Conservation (phyloP, 176 grass and related monocot genomes). For the Aegilops tauschii region DNA sequence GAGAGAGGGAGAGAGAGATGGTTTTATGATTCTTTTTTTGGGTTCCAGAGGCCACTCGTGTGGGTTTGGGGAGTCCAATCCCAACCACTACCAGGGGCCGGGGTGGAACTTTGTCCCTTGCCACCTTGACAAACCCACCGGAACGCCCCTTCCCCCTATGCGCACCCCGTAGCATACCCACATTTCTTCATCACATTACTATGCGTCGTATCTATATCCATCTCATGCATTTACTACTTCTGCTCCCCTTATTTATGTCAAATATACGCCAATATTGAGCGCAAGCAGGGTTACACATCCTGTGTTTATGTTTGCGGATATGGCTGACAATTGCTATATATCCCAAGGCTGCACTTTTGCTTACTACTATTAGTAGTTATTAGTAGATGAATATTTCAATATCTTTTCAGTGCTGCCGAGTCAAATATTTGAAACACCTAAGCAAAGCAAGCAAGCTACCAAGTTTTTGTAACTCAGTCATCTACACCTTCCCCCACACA, state of each 20-base stretch:
- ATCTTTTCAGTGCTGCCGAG: not conserved
- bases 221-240: not conserved
- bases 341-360: not conserved
- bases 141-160: conserved; percentile 23
- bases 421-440: not conserved
- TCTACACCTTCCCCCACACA: too few relatives aligned
- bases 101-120: conserved; percentile 51
- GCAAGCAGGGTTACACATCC: not conserved
- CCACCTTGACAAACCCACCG: conserved; percentile 67
- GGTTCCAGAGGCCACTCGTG: conserved; percentile 80
- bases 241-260: not conserved
- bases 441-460: too few relatives aligned
- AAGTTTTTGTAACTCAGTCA: not conserved
- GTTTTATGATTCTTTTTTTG: conserved; percentile 27
- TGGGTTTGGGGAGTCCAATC: conserved; percentile 56
- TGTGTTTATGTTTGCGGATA: not conserved
- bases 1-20: not conserved
- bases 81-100: conserved; percentile 25
- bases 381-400: not conserved
- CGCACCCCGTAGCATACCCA: not conserved
- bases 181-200: not conserved
- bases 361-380: too few relatives aligned
- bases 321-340: not conserved
- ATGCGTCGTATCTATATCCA: not conserved
- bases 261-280: not conserved